These are phyloP conservation scores for Trametes villosa DNA, from an alignment of 768 basidiomycete genomes.

Conservation along the genomic window DNA sequence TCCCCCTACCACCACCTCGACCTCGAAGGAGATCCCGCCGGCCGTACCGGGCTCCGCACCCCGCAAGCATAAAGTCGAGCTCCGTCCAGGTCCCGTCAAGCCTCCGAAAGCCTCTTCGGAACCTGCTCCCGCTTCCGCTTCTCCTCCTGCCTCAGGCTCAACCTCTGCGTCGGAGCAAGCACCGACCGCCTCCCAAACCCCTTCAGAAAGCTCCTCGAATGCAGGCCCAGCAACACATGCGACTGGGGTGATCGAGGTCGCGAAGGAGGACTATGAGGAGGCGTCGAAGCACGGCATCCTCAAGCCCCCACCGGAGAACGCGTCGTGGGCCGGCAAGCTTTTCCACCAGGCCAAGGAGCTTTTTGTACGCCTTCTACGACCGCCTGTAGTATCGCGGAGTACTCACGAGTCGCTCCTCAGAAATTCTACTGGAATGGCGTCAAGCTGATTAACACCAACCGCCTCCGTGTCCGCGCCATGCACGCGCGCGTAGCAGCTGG, in stretches of 20 bases:
- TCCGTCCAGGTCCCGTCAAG: slow-evolving; percentile 68
- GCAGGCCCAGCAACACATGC: slow-evolving; percentile 11
- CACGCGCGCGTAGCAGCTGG: slow-evolving; percentile 58
- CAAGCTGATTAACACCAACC: slow-evolving; percentile 69
- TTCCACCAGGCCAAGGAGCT: slow-evolving; percentile 53
- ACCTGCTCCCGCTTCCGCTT: slow-evolving; percentile 26
- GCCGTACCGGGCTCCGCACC: slow-evolving; percentile 30
- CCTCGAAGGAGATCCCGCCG: slow-evolving; percentile 29
- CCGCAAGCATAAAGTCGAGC: slow-evolving; percentile 54
- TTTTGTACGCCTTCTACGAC: slow-evolving; percentile 39
- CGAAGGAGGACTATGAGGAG: slow-evolving; percentile 64
- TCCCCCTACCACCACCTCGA: slow-evolving; percentile 25
- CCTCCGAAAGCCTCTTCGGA: slow-evolving; percentile 37
- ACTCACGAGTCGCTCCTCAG: slow-evolving; percentile 33
- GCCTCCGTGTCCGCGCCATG: slow-evolving; percentile 58
- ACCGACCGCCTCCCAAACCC: slow-evolving; percentile 13
- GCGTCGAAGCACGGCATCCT: slow-evolving; percentile 74
- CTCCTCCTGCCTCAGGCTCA: not conserved
- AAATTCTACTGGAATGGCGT: slow-evolving; percentile 87
- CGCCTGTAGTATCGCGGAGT: not conserved
- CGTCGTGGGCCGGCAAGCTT: slow-evolving; percentile 57
- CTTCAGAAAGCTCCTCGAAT: slow-evolving; percentile 10
- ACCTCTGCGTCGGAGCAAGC: slow-evolving; percentile 26
- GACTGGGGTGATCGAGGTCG: slow-evolving; percentile 48
- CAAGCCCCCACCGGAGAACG: slow-evolving; percentile 63